Evolutionary conservation across 305 asterid genomes (phyloP), one percentile per base, ranked within the genome.

Genomic region (Fraxinus paxiana): DNA sequence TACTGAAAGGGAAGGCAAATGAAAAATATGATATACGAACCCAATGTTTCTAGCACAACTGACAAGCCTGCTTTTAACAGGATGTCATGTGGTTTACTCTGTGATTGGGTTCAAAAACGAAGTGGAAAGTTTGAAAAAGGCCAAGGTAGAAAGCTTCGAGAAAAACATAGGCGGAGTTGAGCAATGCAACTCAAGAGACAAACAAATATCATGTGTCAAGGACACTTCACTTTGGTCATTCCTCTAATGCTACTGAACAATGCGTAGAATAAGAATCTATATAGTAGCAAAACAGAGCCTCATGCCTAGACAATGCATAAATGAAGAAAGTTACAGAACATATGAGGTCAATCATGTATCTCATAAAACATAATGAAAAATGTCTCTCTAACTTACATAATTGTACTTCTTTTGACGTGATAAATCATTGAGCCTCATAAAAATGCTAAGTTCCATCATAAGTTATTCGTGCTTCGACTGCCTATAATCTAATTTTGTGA

Each of bases 401-500:
- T 61, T 61, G n/a, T 20, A 8, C 71, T 22, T 22, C 33, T 61
- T 20, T 22, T 61, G 33, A 20, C 33, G 3, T 9, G 71, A 20
- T 61, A 61, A 61, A 20, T 61, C 33, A 20, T 22, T 9, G 30
- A 61, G 15, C 71, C 33, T 9, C 71, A 20, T 22, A 61, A 24
- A 24, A 61, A 22, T 0, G 33, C 33, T 22, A 20, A 61, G 71
- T 61, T 61, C n/a, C n/a, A 61, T 61, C 71, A 8, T 20, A 20
- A 61, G 31, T 22, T 22, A 61, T 31, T 22, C 17, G 43, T 82
- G 79, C 78, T 72, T 76, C 22, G 38, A 24, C 8, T 5, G 74
- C 76, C 5, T 13, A 51, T 0, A 76, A 54, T 84, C 76, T 54
- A 43, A 76, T 83, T 77, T 61, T 22, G 70, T 6, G 3, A 71